These are phyloP conservation scores for Anaeromyces robustus DNA, from an alignment of 192 early-diverging fungal species.

Conservation along the genomic window DNA sequence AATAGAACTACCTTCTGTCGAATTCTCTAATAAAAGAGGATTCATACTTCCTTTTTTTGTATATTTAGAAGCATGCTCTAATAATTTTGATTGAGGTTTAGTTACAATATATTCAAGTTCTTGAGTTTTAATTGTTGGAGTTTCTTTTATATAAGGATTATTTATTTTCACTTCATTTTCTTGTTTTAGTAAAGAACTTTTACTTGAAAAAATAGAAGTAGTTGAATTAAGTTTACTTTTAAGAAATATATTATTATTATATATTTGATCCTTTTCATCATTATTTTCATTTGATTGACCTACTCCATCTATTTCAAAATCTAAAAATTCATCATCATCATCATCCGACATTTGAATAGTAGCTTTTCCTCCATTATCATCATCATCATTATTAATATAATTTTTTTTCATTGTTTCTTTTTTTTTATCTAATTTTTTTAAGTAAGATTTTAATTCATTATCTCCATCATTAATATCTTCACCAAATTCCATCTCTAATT, in stretches of 20 bases:
- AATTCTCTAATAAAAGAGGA: not conserved
- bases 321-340: not conserved
- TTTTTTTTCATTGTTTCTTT: not conserved
- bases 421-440: not conserved
- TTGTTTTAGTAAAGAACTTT: not conserved
- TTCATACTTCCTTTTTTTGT: not conserved
- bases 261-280: not conserved
- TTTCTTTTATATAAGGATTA: not conserved
- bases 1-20: not conserved
- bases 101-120: not conserved
- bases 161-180: not conserved
- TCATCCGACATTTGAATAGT: not conserved
- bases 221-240: not conserved
- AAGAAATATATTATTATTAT: not conserved
- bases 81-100: not conserved
- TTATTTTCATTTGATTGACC: not conserved
- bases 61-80: not conserved
- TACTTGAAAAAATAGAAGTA: not conserved
- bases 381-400: not conserved
- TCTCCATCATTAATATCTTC: not conserved
- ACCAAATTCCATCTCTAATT: not conserved
- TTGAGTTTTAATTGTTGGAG: not conserved
- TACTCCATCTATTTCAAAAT: not conserved
- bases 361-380: not conserved
- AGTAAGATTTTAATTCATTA: not conserved